Base-by-base conservation (phyloP, 805 yeast species). In the Yamadazyma phyllophila region DNA sequence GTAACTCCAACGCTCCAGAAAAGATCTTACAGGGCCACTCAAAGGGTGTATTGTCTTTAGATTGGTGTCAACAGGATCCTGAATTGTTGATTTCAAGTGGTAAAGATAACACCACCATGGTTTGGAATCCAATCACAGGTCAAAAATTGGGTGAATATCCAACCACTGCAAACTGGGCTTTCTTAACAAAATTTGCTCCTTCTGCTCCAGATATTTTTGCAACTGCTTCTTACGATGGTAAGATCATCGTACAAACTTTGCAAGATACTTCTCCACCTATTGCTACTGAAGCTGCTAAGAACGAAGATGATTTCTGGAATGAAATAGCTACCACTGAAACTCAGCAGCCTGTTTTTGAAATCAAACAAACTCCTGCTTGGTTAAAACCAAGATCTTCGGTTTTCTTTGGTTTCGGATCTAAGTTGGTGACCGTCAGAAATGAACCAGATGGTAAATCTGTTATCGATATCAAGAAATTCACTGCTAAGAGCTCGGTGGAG, bases 1-100 rank as follows among this genome's bases (percentile, higher is more conserved):
- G 97, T 66, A 92, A 94, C 62, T 82, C 96, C 26, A 85, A 86
- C 58, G 88, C 85, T n/a, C 99, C 99, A 7, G 90, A 88, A 60
- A 69, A 68, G 47, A 71, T 85, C 30, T 65, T 91, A 57, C 67
- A 66, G 39, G 97, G 97, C 45, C 98, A 92, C 63, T 77, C 81
- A 40, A 85, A 86, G 66, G 99, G 98, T 32, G 83, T 94, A 14
- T 66, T 92, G 43, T 87, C 96, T 7, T 69, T 94, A 45, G 97
- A 94, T 62, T 94, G 99, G 99, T 89, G 97, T 66, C 65, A 72
- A 38, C 84, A 82, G 55, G 99, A 94, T 63, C 80, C 88, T 40
- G 74, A 74, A 41, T 73, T 94, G 52, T 73, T 94, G 56, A 69
- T 94, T 36, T 88, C 97, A n/a, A 80, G 92, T 61, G 97, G 97